Evolutionary conservation across 257 asterid species (phyloP), one percentile per base, ranked within the genome.

Genomic region (Craterostigma plantagineum): DNA sequence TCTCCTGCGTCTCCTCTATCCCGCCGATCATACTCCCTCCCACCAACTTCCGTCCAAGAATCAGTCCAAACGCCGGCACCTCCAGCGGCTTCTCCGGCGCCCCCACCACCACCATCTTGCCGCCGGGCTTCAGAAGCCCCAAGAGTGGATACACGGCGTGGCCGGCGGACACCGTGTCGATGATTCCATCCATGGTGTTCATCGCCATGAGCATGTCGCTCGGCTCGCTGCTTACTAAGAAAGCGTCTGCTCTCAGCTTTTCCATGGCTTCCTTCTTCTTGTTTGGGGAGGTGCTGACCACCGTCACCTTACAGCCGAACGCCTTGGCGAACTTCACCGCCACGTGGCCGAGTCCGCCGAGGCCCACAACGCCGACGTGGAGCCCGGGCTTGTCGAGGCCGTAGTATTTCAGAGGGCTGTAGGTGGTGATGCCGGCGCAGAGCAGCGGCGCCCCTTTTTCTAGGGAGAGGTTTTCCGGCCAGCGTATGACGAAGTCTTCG

Each of bases 331-430:
- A 60, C 7, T 60, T 68, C 0, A 68, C 65, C 1, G 65, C 76
- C 14, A 68, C 65, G 12, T 68, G 76, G 54, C 75, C 75, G 7
- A 68, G 62, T 36, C 75, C 75, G 7, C 75, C 75, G 11, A 63
- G 57, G 45, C 75, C 75, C 18, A 60, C 65, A 0, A 68, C 60
- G 7, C 75, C 75, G 11, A 68, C 3, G 54, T 13, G 46, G 38
- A 52, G 56, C n/a, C 68, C 71, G 4, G 75, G 71, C 50, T 47
- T 54, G 52, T 63, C 65, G 11, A 68, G 65, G 16, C 59, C 62
- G 37, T 15, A 54, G 52, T 53, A 48, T 9, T 35, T 45, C 36
- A 68, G 4, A 13, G 71, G 49, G 51, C 71, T 63, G 57, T 63
- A 68, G 3, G 65, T 54, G 7, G 75, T 68, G 45, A 51, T 14